Conservation (phyloP, 176 grass and related monocot genomes). For the Aegilops longissima region DNA sequence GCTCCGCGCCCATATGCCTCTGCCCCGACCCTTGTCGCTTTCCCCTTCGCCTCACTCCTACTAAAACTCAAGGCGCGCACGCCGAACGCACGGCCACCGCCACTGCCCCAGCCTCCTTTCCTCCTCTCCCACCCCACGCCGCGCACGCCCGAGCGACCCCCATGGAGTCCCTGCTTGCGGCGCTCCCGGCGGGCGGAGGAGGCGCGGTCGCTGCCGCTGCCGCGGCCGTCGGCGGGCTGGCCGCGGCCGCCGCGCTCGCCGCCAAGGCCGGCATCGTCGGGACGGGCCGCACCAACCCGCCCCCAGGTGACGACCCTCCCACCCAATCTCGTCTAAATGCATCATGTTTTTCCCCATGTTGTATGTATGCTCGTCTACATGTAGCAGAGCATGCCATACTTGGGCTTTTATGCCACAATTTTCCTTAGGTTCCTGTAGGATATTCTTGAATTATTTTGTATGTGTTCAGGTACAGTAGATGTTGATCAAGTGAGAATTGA, state of each 20-base stretch:
- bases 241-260: background rate
- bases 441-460: background rate
- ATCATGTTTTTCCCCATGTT: too few species aligned
- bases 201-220: background rate
- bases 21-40: background rate
- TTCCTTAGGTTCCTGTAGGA: background rate
- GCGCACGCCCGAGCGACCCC: background rate
- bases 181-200: background rate
- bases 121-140: background rate
- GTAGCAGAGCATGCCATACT: background rate
- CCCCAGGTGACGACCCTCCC: background rate
- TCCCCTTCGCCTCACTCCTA: background rate
- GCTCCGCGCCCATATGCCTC: background rate
- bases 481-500: background rate
- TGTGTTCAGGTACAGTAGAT: background rate
- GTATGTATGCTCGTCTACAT: background rate
- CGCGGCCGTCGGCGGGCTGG: background rate
- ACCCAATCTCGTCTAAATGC: background rate
- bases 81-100: background rate
- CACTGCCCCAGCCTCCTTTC: background rate
- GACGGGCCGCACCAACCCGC: background rate
- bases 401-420: background rate
- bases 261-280: background rate
- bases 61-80: background rate
- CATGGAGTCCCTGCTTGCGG: slow-evolving; percentile 1